These are phyloP conservation scores for Ottelia alismoides DNA, from an alignment of 106 monocot genomes.

Conservation along the genomic window DNA sequence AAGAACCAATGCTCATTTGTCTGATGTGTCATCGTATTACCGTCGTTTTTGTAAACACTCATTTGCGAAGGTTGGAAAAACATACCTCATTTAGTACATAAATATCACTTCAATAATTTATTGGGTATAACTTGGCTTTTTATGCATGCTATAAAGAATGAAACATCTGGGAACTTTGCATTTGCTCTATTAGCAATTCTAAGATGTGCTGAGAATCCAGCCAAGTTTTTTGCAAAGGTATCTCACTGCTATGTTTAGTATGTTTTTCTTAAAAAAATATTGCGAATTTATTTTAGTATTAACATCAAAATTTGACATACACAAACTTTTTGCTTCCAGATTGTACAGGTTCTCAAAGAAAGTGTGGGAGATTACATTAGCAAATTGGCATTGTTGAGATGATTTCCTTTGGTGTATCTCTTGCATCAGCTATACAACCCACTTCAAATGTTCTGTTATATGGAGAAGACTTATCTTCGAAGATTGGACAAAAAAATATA, in stretches of 20 bases:
- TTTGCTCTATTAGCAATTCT: conserved; percentile 65
- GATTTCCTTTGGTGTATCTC: no score
- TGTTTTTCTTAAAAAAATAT: no score
- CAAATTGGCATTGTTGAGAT: no score
- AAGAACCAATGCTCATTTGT: conserved; percentile 64
- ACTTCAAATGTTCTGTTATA: no score
- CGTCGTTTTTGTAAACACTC: conserved; percentile 28
- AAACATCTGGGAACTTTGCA: conserved; percentile 74
- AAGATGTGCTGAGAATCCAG: conserved; percentile 75
- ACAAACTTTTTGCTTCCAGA: no score
- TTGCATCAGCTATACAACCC: no score
- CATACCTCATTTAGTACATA: background rate
- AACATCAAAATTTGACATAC: no score
- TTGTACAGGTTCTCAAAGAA: conserved; percentile 60
- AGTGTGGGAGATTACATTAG: no score
- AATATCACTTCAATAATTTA: background rate
- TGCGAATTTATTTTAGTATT: no score
- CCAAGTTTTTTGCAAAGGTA: conserved; percentile 80
- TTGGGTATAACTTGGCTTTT: background rate
- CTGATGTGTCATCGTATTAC: conserved; percentile 53
- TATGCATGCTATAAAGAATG: conserved; percentile 49
- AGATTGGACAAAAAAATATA: no score
- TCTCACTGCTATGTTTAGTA: no score
- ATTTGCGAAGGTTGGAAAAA: conserved; percentile 45
- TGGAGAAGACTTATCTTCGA: no score